A percentile compares a stretch with the other conserved stretches of the same genome.
Evolutionary conservation across 169 alveolate species (phyloP).

Genomic region (Eimeria necatrix): DNA sequence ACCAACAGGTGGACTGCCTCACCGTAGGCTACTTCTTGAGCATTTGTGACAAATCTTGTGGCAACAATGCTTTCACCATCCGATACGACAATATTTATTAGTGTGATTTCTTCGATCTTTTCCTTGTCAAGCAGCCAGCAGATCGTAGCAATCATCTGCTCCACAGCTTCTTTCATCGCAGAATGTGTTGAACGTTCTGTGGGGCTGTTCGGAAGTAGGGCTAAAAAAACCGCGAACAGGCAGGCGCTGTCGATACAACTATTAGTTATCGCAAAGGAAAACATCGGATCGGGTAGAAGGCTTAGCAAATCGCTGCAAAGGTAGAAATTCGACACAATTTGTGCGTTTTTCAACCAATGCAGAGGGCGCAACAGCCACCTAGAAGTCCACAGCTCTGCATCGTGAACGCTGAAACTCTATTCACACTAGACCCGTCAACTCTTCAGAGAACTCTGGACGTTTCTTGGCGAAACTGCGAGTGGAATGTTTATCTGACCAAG

Average conservation of each 20-base stretch:
- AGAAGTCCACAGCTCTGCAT: not conserved
- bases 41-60: constrained; percentile 71
- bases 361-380: not conserved
- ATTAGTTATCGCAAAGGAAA: constrained; percentile 68
- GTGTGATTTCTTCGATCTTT: constrained; percentile 44
- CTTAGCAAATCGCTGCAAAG: constrained; percentile 71
- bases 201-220: constrained; percentile 73
- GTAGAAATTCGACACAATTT: not conserved
- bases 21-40: constrained; percentile 71
- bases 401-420: not conserved
- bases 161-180: constrained; percentile 72
- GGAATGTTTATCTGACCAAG: not conserved
- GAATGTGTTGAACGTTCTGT: constrained; percentile 63
- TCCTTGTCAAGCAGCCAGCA: constrained; percentile 75
- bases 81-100: constrained; percentile 74
- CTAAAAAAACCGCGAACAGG: constrained; percentile 77
- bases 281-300: constrained; percentile 75
- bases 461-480: too few relatives aligned
- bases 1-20: not conserved
- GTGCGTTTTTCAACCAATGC: not conserved
- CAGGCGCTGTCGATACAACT: constrained; percentile 80
- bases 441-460: too few relatives aligned
- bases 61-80: constrained; percentile 80
- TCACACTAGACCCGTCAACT: not conserved
- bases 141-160: constrained; percentile 68